Base-by-base conservation (phyloP, 805 yeast genomes). In the Jamesozyma lodderae region DNA sequence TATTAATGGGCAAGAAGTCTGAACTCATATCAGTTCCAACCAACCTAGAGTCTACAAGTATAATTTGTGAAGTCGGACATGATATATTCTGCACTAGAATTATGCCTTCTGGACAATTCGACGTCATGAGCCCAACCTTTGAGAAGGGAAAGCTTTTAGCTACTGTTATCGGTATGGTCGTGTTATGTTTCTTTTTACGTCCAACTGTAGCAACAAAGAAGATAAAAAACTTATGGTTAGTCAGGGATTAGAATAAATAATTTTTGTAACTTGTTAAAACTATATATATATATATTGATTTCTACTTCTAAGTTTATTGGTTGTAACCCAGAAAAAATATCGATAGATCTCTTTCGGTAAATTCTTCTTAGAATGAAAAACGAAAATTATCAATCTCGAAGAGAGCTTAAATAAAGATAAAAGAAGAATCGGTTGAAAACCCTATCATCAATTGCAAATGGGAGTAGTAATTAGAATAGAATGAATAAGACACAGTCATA, bases 91-190 rank as follows among this genome's bases (percentile, higher is more conserved):
- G 88, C 52, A 79, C 94, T 0, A 68, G 76, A 40, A 69, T 82
- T 14, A 72, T 81, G 36, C 96, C 97, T 0, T 84, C 96, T 0
- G 73, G 74, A 31, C 83, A 85, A 28, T 88, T 84, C 60, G 98
- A 90, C 61, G 67, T 75, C 36, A 68, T 90, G 56, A 73, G 78
- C 19, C 62, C 69, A 22, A 67, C 69, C 36, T 92, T 92, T 54
- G 85, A 80, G 49, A 81, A 75, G 51, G 53, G 64, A 11, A 79
- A 77, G 47, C 69, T 90, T 31, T 33, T 81, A 6, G 44, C 67
- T 5, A 83, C 95, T 1, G 69, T 88, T 3, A 58, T 61, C 0
- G 65, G 69, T 0, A 63, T 88, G 33, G 38, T 73, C 1, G 55
- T 66, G 0, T 66, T 66, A 0, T 73, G 73, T 33, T 44, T 68